Evolutionary conservation across 2,329 filamentous ascomycete genomes (phyloP), one percentile per base, ranked within the genome.

Genomic region (Botrytis sinoallii): DNA sequence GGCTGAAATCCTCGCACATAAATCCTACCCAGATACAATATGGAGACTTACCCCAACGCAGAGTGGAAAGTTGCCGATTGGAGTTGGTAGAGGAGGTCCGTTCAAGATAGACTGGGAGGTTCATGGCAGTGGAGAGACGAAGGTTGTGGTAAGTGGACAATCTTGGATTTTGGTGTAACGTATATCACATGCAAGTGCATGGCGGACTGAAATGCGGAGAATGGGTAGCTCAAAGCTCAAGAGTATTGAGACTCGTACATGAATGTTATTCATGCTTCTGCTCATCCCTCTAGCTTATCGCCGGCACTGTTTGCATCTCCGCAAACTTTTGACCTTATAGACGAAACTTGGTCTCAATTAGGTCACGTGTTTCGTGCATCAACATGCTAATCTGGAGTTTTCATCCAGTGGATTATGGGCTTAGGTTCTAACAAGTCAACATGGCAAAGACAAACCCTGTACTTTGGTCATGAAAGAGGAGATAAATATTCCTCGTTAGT

Each of bases 381-480:
- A 76, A 44, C 65, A 29, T 71, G 40, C 60, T 75, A 59, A 72
- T 66, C 29, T 38, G 4, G 25, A 14, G 77, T 29, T 77, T 70
- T 71, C 48, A 48, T 59, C 52, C 67, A 95, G 93, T 90, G 93
- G 84, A 87, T 97, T 79, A 94, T 94, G 90, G 94, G 94, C 76
- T 87, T 97, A 5, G 93, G 91, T 55, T 90, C 90, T 73, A 86
- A 86, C 79, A 88, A 86, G 80, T 86, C 88, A 61, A 87, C 90
- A 73, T 97, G 93, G 92, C 93, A 97, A 84, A 89, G 93, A 71
- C 94, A 97, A 81, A 96, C 91, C 16, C 89, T 91, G 77, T 87
- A 93, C 83, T 95, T 97, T 80, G 93, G 92, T 70, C 94, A 97
- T 83, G 85, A 89, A 69, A 85, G 89, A 75, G 87, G 85, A 65